These are phyloP conservation scores for Priceomyces carsonii DNA, from an alignment of 805 yeast genomes.

Conservation along the genomic window DNA sequence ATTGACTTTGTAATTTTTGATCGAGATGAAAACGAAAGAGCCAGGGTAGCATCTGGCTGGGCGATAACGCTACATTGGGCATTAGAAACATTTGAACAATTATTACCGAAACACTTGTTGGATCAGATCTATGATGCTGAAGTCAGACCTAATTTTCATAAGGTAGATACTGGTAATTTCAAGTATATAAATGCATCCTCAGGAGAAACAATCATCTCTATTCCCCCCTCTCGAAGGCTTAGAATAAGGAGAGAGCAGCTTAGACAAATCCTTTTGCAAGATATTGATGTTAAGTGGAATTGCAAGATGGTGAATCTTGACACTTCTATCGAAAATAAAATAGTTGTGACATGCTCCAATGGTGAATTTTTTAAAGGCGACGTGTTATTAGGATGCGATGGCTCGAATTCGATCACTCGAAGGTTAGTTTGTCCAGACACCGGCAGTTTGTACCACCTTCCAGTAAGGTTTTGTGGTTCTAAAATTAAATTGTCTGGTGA, in stretches of 20 bases:
- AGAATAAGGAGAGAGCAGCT: slow-evolving; percentile 29
- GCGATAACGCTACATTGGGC: slow-evolving; percentile 34
- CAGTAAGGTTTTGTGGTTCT: slow-evolving; percentile 26
- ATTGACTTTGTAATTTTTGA: slow-evolving; percentile 26
- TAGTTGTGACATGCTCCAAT: slow-evolving; percentile 13
- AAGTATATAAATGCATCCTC: slow-evolving; percentile 27
- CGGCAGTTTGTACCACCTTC: slow-evolving; percentile 21
- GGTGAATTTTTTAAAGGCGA: slow-evolving; percentile 18
- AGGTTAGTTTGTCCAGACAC: slow-evolving; percentile 16
- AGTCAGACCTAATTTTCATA: slow-evolving; percentile 24
- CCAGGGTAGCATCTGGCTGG: slow-evolving; percentile 29
- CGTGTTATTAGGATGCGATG: slow-evolving; percentile 25
- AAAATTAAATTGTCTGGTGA: slow-evolving; percentile 19
- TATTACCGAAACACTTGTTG: slow-evolving; percentile 21
- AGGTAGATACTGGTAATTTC: slow-evolving; percentile 26
- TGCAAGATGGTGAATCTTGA: slow-evolving; percentile 17
- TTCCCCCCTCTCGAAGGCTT: slow-evolving; percentile 28
- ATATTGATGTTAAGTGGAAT: slow-evolving; percentile 27
- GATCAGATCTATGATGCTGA: slow-evolving; percentile 20
- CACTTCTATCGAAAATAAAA: slow-evolving; percentile 4
- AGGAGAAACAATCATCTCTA: slow-evolving; percentile 22
- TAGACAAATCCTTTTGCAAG: slow-evolving; percentile 19
- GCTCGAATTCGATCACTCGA: slow-evolving; percentile 23
- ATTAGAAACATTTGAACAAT: slow-evolving; percentile 16
- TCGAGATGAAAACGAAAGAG: slow-evolving; percentile 20